Evolutionary conservation across 176 grass and related monocot species (phyloP), one percentile per base, ranked within the genome.

Genomic region (Oryza punctata): DNA sequence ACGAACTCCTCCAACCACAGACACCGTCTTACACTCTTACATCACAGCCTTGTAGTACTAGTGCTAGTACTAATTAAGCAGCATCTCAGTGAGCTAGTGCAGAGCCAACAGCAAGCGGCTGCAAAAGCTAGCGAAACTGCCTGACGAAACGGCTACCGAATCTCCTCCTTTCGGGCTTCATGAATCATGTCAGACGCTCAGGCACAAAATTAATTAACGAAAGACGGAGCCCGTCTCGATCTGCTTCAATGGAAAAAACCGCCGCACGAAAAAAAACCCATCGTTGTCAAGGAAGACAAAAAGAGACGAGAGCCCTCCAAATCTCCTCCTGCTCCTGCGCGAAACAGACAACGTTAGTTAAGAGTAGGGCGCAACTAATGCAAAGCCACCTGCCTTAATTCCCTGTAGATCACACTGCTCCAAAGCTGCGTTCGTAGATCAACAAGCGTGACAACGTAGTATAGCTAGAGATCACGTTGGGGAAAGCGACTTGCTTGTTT

Each of bases 291-390:
- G 75, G 60, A 85, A 88, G 86, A 92, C 90, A 87, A 82, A 76
- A 40, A 12, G 73, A 86, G 64, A 73, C 21, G 67, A 76, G 61
- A 61, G 66, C 72, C 40, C 75, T 80, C 54, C 18, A 9, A 43
- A 65, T 65, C 10, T n/a, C 79, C 28, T 78, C 33, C 79, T 82
- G 79, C 82, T 82, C 80, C 90, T 78, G 40, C 82, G 77, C 27
- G 82, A 72, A 89, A 87, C 44, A 82, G 93, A 92, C 89, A 85
- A 81, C 66, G 86, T 91, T 93, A 91, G 92, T 94, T 94, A 82
- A 72, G 76, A 81, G 73, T 52, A 89, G 46, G 82, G 82, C 72
- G 67, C 85, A 90, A 88, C 91, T 82, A 86, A 82, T 12, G 45
- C 30, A 67, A 81, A 5, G 50, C 63, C 79, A 92, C 85, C 84